Evolutionary conservation across 2,329 filamentous ascomycete species (phyloP), one percentile per base, ranked within the genome.

Genomic region (Fusarium siculi): DNA sequence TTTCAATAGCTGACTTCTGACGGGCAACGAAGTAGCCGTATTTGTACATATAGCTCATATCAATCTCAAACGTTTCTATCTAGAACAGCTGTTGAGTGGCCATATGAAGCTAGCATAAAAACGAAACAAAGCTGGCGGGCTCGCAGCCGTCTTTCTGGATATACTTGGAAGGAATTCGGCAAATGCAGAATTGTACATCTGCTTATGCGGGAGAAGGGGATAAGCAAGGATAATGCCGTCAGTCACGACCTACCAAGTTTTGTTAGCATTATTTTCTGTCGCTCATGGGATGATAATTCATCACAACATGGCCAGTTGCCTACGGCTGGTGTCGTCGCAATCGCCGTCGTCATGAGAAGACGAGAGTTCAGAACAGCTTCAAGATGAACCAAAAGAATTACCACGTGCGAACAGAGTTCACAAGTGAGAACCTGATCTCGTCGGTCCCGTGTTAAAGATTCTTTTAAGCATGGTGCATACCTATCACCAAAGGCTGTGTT

Each of bases 401-500:
- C 49, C n/a, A 36, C 18, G 32, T 36, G 32, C 32, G 6, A 8
- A 3, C 2, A 52, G 12, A 36, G 12, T 25, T 15, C 9, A 3
- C 7, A 19, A 1, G 18, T 36, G 9, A 25, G 32, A 52, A 21
- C 32, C 2, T 52, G 21, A 36, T 36, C 11, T 52, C 9, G 9
- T 15, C 30, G 10, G 30, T 30, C n/a, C 32, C 9, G 9, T 4
- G 5, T 19, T 21, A 16, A 5, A 19, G 10, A 23, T 25, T 19
- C n/a, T 36, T 8, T 15, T 4, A 10, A 21, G 12, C 6, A 47
- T 28, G 4, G 12, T 21, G 23, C 5, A 11, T 28, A 21, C 0
- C 0, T 3, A 3, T 4, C 4, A 21, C 1, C 4, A 3, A 18
- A 34, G 4, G 11, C n/a, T 10, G 2, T 6, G 3, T 2, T 36